Evolutionary conservation across 2,329 filamentous ascomycete species (phyloP).

Genomic region (Colletotrichum kahawae): DNA sequence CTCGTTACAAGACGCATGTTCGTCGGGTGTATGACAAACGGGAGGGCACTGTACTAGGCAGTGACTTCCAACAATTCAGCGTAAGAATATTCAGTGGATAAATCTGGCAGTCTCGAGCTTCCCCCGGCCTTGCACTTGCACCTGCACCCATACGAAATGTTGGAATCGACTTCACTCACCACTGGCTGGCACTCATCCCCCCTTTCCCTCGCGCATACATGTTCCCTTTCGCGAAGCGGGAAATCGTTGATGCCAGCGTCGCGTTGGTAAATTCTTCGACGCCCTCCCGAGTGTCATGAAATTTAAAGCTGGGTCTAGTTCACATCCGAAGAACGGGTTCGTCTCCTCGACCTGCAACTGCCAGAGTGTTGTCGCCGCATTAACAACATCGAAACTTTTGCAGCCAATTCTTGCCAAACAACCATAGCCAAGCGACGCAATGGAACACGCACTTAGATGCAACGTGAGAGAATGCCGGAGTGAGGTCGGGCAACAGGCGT

Average conservation of each 20-base stretch:
- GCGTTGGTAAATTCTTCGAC: neutral
- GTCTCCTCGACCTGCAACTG: neutral
- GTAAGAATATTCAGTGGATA: neutral
- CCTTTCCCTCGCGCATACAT: neutral
- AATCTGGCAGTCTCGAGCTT: neutral
- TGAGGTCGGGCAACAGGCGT: constrained; percentile 71
- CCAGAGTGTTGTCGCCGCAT: neutral
- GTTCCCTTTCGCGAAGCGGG: neutral
- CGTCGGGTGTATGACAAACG: neutral
- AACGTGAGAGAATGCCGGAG: constrained; percentile 80
- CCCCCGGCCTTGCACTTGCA: neutral
- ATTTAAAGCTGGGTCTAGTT: neutral
- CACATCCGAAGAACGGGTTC: neutral
- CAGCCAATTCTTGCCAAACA: neutral
- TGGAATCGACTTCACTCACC: neutral
- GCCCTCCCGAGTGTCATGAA: neutral
- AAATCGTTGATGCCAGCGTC: neutral
- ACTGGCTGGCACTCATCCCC: neutral
- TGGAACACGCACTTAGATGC: constrained; percentile 80
- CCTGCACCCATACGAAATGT: neutral
- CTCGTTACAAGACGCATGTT: neutral
- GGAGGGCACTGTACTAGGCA: neutral
- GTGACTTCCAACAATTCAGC: neutral
- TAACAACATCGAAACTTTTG: neutral
- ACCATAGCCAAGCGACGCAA: constrained; percentile 34